A percentile compares a stretch with the other conserved stretches of the same genome.
These are phyloP conservation scores for Trichoderma harzianum DNA, from an alignment of 2,329 filamentous ascomycete genomes.

Conservation along the genomic window DNA sequence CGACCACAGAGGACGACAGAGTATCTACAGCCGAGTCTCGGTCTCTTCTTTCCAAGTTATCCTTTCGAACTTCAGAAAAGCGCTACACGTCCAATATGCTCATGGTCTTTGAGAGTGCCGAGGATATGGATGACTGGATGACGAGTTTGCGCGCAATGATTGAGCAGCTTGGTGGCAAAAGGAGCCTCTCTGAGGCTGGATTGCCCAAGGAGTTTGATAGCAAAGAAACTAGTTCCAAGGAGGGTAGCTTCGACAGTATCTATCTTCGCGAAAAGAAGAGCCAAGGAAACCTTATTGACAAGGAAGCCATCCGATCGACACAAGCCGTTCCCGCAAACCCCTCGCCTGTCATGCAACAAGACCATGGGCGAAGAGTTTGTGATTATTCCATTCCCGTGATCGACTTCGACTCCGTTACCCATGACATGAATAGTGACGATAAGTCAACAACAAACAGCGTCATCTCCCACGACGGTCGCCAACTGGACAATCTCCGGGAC, in stretches of 20 bases:
- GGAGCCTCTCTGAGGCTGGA: conserved; percentile 58
- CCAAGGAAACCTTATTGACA: conserved; percentile 46
- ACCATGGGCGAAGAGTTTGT: conserved; percentile 14
- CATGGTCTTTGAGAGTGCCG: conserved; percentile 68
- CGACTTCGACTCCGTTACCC: conserved; percentile 26
- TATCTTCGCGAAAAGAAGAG: conserved; percentile 40
- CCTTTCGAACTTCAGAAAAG: conserved; percentile 53
- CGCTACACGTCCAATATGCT: conserved; percentile 62
- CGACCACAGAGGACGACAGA: conserved; percentile 59
- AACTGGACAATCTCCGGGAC: conserved; percentile 56
- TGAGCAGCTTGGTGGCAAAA: conserved; percentile 65
- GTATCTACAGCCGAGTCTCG: conserved; percentile 48
- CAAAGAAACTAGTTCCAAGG: conserved; percentile 29
- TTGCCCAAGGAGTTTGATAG: conserved; percentile 30
- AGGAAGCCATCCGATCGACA: conserved; percentile 47
- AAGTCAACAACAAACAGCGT: conserved; percentile 55
- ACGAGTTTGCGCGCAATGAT: conserved; percentile 65
- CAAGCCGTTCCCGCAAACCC: conserved; percentile 25
- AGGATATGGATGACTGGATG: conserved; percentile 77
- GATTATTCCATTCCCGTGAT: conserved; percentile 19
- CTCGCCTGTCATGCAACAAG: conserved; percentile 18
- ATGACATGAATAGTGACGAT: conserved; percentile 49
- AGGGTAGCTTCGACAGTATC: conserved; percentile 32
- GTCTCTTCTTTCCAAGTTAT: conserved; percentile 63
- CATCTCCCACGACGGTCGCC: conserved; percentile 56